Evolutionary conservation across 78 protist genomes (phyloP).

Genomic region (Dictyostelium intermedium): DNA sequence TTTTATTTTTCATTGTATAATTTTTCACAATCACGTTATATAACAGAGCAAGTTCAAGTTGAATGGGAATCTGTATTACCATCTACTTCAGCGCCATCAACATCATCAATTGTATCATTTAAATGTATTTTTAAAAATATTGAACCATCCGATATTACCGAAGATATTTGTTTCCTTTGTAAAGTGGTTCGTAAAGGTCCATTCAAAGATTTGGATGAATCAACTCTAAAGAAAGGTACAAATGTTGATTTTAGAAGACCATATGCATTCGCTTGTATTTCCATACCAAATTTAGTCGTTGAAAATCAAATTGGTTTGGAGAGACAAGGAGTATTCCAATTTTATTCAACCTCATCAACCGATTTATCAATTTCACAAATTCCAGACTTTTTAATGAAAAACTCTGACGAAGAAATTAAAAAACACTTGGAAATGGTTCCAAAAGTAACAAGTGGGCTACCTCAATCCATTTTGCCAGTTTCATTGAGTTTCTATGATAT

Average conservation of each 20-base stretch:
- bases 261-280: constrained; percentile 9
- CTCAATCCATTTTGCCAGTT: constrained; percentile 27
- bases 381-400: constrained; percentile 32
- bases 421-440: constrained; percentile 60
- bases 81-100: neutral
- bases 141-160: constrained; percentile 54
- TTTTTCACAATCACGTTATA: constrained; percentile 27
- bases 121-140: constrained; percentile 57
- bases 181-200: constrained; percentile 61
- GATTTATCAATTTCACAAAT: constrained; percentile 10
- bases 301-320: constrained; percentile 24
- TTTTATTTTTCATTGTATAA: constrained; percentile 45
- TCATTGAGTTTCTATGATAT: constrained; percentile 32
- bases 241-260: constrained; percentile 45
- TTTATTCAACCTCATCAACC: constrained; percentile 14
- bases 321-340: neutral
- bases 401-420: constrained; percentile 48
- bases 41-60: constrained; percentile 33
- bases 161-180: constrained; percentile 36
- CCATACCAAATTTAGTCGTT: neutral
- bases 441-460: neutral
- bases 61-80: neutral
- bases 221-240: constrained; percentile 2
- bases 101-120: neutral
- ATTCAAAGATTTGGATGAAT: constrained; percentile 29